phyloP scores from a whole-genome alignment of 805 yeast species.

The Pichia exigua region DNA sequence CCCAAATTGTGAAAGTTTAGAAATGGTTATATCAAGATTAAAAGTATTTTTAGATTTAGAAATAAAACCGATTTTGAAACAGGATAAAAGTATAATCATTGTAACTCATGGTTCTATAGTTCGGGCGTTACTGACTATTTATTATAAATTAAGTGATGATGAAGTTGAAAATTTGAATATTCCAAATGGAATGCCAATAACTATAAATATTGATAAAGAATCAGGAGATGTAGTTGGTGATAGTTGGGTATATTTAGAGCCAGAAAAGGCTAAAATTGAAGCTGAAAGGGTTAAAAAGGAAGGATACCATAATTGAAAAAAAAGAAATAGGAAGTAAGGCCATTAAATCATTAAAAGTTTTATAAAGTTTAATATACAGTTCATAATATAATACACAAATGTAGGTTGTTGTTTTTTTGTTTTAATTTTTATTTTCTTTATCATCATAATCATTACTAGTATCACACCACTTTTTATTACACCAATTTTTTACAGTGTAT shows the following conservation, averaged over 20 bases:
- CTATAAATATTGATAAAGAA: conserved; percentile 42
- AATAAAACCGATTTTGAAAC: conserved; percentile 40
- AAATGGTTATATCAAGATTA: conserved; percentile 62
- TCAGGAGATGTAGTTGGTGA: conserved; percentile 19
- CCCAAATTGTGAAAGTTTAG: conserved; percentile 68
- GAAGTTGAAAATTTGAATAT: conserved; percentile 69
- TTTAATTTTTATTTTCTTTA: too few relatives aligned
- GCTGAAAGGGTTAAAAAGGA: conserved; percentile 76
- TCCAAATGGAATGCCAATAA: conserved; percentile 79
- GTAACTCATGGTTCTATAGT: conserved; percentile 82
- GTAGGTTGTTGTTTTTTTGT: too few relatives aligned
- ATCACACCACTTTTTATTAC: conserved; percentile 35
- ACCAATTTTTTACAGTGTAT: conserved; percentile 46
- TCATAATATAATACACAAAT: background rate
- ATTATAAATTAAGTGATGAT: conserved; percentile 57
- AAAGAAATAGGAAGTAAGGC: too few relatives aligned
- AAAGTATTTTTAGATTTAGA: conserved; percentile 51
- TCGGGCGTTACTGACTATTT: conserved; percentile 62
- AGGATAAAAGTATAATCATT: conserved; percentile 51
- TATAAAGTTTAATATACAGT: background rate
- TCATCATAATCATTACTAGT: background rate
- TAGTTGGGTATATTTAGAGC: conserved; percentile 66
- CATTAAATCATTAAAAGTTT: background rate
- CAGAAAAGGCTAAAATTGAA: conserved; percentile 69
- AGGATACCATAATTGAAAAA: conserved; percentile 33